These are phyloP conservation scores for Helotiales sp. DNA, from an alignment of 2,329 filamentous ascomycete genomes.

Conservation along the genomic window DNA sequence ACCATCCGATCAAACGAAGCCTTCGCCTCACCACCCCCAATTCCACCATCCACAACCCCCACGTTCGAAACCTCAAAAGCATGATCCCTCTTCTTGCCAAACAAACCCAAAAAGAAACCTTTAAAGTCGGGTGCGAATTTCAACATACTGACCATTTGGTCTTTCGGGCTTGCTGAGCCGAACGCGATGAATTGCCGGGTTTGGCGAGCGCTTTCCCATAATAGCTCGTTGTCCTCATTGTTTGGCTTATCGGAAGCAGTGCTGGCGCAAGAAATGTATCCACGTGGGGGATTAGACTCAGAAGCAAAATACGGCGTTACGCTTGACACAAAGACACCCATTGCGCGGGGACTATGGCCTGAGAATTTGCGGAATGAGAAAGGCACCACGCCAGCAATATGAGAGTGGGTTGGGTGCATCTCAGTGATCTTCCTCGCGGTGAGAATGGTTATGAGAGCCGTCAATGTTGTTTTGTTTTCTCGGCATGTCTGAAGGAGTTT, in stretches of 20 bases:
- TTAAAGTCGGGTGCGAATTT: conserved; percentile 51
- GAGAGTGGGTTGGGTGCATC: conserved; percentile 27
- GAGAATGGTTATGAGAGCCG: conserved; percentile 28
- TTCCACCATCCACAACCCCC: conserved; percentile 47
- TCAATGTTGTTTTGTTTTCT: conserved; percentile 30
- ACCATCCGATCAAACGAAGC: conserved; percentile 28
- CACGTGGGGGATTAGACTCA: conserved; percentile 16
- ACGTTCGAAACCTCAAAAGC: conserved; percentile 62
- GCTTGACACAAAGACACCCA: conserved; percentile 26
- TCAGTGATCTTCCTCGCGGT: conserved; percentile 24
- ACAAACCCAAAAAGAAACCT: conserved; percentile 47
- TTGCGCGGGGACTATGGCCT: conserved; percentile 14
- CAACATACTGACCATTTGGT: conserved; percentile 52
- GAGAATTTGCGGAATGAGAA: conserved; percentile 27
- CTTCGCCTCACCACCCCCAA: conserved; percentile 7
- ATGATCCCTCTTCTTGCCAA: conserved; percentile 49
- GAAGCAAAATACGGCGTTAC: conserved; percentile 23
- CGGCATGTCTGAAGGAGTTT: conserved; percentile 27
- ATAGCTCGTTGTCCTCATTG: conserved; percentile 4
- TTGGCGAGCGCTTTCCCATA: conserved; percentile 27
- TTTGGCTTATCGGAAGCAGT: not conserved
- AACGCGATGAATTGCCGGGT: conserved; percentile 41
- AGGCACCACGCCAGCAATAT: conserved; percentile 24
- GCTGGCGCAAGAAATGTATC: conserved; percentile 26
- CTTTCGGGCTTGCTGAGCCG: conserved; percentile 47